Evolutionary conservation across 495 filamentous ascomycete genomes (phyloP), one percentile per base, ranked within the genome.

Genomic region (Tuber microsphaerosporum): DNA sequence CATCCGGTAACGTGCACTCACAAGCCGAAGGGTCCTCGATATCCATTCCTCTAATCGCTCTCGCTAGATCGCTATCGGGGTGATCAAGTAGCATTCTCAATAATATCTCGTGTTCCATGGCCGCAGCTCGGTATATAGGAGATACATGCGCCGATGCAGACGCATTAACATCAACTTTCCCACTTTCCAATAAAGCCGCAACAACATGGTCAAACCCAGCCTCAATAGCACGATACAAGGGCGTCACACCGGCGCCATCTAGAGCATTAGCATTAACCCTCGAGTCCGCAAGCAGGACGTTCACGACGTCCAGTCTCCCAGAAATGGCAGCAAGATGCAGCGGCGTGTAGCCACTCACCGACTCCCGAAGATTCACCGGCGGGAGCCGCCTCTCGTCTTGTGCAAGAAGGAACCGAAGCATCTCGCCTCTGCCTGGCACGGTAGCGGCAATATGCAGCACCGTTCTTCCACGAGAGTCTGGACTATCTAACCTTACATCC

Each of bases 401-500:
- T 45, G 42, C 41, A 6, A 71, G 41, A 42, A 71, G 41, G 10
- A 71, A 9, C 37, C 41, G 31, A 17, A 71, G 22, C n/a, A 71
- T 42, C 26, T n/a, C n/a, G 41, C 26, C 39, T 7, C 41, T 41
- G 3, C 70, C 4, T 10, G 6, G 14, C 22, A n/a, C 12, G 14
- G 41, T 20, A 26, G 70, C 70, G 10, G 68, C 48, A 10, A 3
- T 26, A 46, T 76, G 76, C 17, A 78, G 71, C 5, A 75, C 65
- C 22, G 76, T 76, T 12, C 22, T 44, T 12, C 76, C 76, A 9
- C 61, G 7, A 6, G 6, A 4, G 65, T 76, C 71, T n/a, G 61
- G 46, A 22, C 16, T 48, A 43, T 78, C 34, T 9, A 78, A 71
- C 6, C 45, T 43, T 7, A 75, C 76, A 2, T 72, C 74, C n/a